Conservation (phyloP, 768 basidiomycete species). For the Tulasnella sp. region DNA sequence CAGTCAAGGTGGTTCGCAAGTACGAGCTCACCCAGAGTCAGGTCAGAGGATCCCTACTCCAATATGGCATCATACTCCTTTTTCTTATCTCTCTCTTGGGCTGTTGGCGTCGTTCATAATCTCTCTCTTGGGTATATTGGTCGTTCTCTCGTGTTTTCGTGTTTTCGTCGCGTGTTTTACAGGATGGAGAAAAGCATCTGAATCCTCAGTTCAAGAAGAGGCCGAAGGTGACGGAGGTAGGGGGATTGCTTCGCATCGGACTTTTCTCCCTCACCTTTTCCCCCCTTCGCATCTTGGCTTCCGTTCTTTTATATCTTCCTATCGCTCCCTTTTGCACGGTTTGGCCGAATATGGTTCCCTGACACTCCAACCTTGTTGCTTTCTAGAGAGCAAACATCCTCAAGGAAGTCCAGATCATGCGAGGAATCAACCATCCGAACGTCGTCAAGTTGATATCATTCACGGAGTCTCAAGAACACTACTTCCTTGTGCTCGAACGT, state of each 20-base stretch:
- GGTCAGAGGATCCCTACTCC: constrained; percentile 52
- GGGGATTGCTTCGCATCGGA: constrained; percentile 33
- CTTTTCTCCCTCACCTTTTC: constrained; percentile 3
- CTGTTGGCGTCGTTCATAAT: constrained; percentile 32
- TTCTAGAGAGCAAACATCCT: constrained; percentile 91
- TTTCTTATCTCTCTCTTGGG: constrained; percentile 22
- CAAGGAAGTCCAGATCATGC: constrained; percentile 99
- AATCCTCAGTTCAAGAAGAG: constrained; percentile 94
- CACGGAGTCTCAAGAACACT: constrained; percentile 87
- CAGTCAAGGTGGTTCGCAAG: constrained; percentile 93
- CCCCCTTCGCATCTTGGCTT: neutral
- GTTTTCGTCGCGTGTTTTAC: constrained; percentile 32
- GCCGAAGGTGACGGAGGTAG: constrained; percentile 97
- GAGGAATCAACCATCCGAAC: constrained; percentile 84
- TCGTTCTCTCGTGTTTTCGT: constrained; percentile 29
- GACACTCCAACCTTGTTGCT: constrained; percentile 29
- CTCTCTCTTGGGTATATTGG: constrained; percentile 23
- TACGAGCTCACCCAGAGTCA: constrained; percentile 86
- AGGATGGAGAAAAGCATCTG: constrained; percentile 91
- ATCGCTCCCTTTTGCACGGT: constrained; percentile 30
- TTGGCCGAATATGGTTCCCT: constrained; percentile 33
- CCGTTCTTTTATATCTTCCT: constrained; percentile 31
- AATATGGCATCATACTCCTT: constrained; percentile 4
- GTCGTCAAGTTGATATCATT: constrained; percentile 91
- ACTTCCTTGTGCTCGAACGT: constrained; percentile 90